Evolutionary conservation across 2,329 filamentous ascomycete genomes (phyloP).

Genomic region (Aspergillus awamori): DNA sequence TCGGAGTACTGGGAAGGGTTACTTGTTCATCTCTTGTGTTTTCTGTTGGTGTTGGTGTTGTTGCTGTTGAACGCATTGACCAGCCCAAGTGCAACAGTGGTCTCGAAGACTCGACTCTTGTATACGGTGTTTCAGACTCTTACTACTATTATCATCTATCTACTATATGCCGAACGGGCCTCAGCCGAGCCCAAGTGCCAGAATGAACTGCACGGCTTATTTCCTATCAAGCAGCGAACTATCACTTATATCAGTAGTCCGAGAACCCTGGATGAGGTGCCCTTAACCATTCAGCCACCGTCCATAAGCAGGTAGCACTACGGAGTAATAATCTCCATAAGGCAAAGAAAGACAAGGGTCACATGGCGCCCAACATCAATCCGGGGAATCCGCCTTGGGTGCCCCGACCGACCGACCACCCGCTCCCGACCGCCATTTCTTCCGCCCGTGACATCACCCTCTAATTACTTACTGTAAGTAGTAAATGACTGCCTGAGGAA

Average conservation of each 20-base stretch:
- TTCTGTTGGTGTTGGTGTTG: constrained; percentile 1
- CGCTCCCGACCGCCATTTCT: neutral
- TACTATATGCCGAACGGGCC: neutral
- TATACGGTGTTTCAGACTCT: neutral
- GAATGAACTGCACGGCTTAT: neutral
- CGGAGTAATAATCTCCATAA: too few relatives aligned
- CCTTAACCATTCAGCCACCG: too few relatives aligned
- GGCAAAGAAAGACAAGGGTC: too few relatives aligned
- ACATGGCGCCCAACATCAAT: neutral
- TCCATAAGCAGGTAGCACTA: too few relatives aligned
- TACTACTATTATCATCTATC: neutral
- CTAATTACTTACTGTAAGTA: neutral
- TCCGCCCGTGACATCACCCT: neutral
- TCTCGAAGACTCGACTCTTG: neutral
- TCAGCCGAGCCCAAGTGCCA: neutral
- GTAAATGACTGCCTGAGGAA: neutral
- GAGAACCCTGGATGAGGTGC: too few relatives aligned
- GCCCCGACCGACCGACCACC: neutral
- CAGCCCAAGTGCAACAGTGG: neutral
- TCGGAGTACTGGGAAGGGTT: constrained; percentile 1
- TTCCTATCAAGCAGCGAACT: too few relatives aligned
- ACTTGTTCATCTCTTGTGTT: constrained; percentile 10
- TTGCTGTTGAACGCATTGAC: neutral
- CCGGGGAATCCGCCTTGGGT: neutral
- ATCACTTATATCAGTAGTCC: too few relatives aligned